Base-by-base conservation (phyloP, 371 early-diverging fungal genomes). In the Mucor racemosus region DNA sequence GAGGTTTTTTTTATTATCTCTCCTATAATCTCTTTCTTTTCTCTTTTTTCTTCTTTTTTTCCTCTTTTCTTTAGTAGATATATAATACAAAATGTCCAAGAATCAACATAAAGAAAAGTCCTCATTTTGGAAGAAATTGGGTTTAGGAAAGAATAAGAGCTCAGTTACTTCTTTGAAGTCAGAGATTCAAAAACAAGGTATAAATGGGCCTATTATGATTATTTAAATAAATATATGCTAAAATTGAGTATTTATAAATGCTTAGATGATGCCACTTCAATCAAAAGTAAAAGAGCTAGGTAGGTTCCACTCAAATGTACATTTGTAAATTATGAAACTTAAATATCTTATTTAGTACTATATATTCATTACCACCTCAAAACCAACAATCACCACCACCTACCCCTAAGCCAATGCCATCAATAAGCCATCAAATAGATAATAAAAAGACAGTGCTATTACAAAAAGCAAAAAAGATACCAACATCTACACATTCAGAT, bases 81-180 rank as follows among this genome's bases (percentile, higher is more conserved):
- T 13, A 55, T 35, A 14, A 36, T n/a, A 31, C 8, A 38, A 8
- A 62, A 65, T 65, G 65, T 59, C 65, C n/a, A 61, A 44, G 21
- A 69, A 60, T 31, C 54, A 54, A 34, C 59, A 40, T 6, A 69
- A 69, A 26, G 69, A 69, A 44, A 69, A 69, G 65, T 55, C 64
- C 17, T 60, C 64, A 5, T 72, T 72, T 58, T 72, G 72, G 72
- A 72, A 68, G 39, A 72, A 68, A 36, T 34, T 72, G 5, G 72
- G 72, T 8, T 38, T 72, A 17, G 72, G 72, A 46, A 72, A 72
- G 60, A 58, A 42, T 31, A 72, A 72, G 36, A 57, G 48, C 10
- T 72, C 72, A n/a, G 42, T 58, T 0, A 59, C 46, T 26, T 66
- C 65, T n/a, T 35, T 54, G 7, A 53, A 57, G 14, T 68, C 68